phyloP scores from a whole-genome alignment of 768 basidiomycete genomes.

The Coprinopsis sp. region DNA sequence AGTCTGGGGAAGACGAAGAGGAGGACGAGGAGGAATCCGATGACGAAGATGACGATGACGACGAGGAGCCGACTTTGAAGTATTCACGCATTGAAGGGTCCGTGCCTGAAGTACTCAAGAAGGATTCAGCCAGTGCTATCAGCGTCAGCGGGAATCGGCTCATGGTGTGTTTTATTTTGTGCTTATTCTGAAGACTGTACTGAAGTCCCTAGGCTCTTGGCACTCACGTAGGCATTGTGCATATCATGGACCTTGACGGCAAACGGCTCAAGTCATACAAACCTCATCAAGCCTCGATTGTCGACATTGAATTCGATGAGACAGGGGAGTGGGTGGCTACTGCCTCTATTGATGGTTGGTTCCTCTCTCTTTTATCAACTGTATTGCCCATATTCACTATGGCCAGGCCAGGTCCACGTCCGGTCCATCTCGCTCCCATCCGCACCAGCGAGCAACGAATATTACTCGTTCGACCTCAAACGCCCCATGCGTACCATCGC shows the following conservation, averaged over 20 bases:
- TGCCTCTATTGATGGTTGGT: slow-evolving; percentile 87
- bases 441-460: slow-evolving; percentile 55
- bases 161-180: slow-evolving; percentile 42
- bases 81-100: slow-evolving; percentile 78
- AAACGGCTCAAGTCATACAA: slow-evolving; percentile 85
- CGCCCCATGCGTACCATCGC: slow-evolving; percentile 88
- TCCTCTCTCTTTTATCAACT: neutral
- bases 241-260: slow-evolving; percentile 76
- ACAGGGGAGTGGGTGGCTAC: slow-evolving; percentile 89
- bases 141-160: slow-evolving; percentile 61
- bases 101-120: slow-evolving; percentile 73
- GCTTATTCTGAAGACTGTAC: slow-evolving; percentile 9
- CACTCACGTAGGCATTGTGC: slow-evolving; percentile 90
- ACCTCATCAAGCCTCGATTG: slow-evolving; percentile 83
- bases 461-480: slow-evolving; percentile 85
- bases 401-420: slow-evolving; percentile 83
- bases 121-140: slow-evolving; percentile 85
- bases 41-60: slow-evolving; percentile 66
- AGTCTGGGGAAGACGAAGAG: slow-evolving; percentile 26
- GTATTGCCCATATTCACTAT: slow-evolving; percentile 15
- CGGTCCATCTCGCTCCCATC: slow-evolving; percentile 48
- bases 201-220: slow-evolving; percentile 67
- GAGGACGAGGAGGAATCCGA: slow-evolving; percentile 49
- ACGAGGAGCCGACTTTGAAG: slow-evolving; percentile 89
- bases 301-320: slow-evolving; percentile 79